Conservation (phyloP, 1,284 basidiomycete species). For the Porogramme epimiltina region DNA sequence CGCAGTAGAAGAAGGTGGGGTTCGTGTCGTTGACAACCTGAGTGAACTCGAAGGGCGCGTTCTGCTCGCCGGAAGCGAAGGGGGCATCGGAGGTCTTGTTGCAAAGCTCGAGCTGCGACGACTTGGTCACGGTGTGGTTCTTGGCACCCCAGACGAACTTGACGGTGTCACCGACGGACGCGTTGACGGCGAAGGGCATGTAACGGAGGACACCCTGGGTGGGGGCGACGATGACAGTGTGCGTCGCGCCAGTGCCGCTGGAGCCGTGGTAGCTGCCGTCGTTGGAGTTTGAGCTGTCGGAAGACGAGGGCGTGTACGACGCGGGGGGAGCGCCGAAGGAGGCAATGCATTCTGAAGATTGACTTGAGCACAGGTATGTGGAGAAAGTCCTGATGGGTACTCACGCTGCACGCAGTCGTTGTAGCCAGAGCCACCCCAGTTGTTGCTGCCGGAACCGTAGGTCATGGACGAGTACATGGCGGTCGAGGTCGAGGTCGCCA, state of each 20-base stretch:
- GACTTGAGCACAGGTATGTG: too few species aligned
- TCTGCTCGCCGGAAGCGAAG: slow-evolving; percentile 66
- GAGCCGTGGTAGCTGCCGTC: slow-evolving; percentile 27
- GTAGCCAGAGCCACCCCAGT: slow-evolving; percentile 61
- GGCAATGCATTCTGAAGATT: slow-evolving; percentile 70
- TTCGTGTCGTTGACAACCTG: slow-evolving; percentile 73
- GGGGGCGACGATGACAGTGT: slow-evolving; percentile 77
- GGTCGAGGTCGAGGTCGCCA: slow-evolving; percentile 13
- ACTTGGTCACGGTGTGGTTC: slow-evolving; percentile 79
- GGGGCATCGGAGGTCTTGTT: slow-evolving; percentile 63
- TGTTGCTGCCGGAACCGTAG: slow-evolving; percentile 68
- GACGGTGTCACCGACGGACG: slow-evolving; percentile 74
- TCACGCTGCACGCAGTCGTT: slow-evolving; percentile 70
- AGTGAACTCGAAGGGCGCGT: slow-evolving; percentile 64
- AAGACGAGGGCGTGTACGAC: slow-evolving; percentile 27
- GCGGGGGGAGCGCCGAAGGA: slow-evolving; percentile 50
- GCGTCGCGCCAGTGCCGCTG: slow-evolving; percentile 54
- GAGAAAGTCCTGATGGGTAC: slow-evolving; percentile 27
- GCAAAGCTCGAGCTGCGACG: slow-evolving; percentile 63
- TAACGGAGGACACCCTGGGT: slow-evolving; percentile 74
- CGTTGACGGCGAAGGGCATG: slow-evolving; percentile 72
- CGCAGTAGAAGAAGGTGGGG: slow-evolving; percentile 74
- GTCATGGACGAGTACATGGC: slow-evolving; percentile 23
- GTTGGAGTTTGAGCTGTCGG: slow-evolving; percentile 6
- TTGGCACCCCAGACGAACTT: slow-evolving; percentile 73